Base-by-base conservation (phyloP, 2,329 filamentous ascomycete genomes). In the Claviceps pazoutovae region DNA sequence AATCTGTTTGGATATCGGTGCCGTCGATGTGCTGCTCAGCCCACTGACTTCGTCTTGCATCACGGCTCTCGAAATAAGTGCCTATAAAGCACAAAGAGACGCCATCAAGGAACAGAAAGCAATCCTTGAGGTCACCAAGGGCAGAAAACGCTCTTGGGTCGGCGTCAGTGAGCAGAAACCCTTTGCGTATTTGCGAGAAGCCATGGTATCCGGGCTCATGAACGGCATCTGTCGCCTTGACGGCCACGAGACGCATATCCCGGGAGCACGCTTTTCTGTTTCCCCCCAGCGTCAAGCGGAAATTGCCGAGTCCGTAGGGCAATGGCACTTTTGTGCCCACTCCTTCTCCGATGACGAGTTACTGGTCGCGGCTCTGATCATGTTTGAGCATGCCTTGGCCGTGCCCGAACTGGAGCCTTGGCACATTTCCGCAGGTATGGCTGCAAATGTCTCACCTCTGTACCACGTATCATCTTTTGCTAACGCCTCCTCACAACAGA, bases 191-290 rank as follows among this genome's bases (percentile, higher is more conserved):
- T 71, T 96, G 51, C 78, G 90, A 54, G 90, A 96, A 69, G 87
- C 86, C 48, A 95, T 96, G 88, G 90, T 96, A 5, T 93, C 88
- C 1, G 83, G 83, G 52, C 75, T 96, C 53, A 93, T 95, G 86
- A 84, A 83, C 61, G 82, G 87, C 39, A 95, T 95, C 51, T 95
- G 90, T 66, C 86, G 84, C 56, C 79, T 75, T 42, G 63, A 81
- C 74, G 70, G 82, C 69, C 62, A 73, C 68, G 70, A 88, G 70
- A 70, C 83, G 70, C 67, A 77, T 70, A 68, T 84, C 71, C 67
- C 75, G 66, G 71, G 76, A 62, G 79, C 84, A 59, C 74, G 87
- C 58, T 75, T 95, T 56, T 75, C 79, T 46, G 75, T 96, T 17
- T 73, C 80, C 11, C 68, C 78, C 8, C 77, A 85, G 53, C 80